These are phyloP conservation scores for Tephrocybe sp. DNA, from an alignment of 768 basidiomycete genomes.

Conservation along the genomic window DNA sequence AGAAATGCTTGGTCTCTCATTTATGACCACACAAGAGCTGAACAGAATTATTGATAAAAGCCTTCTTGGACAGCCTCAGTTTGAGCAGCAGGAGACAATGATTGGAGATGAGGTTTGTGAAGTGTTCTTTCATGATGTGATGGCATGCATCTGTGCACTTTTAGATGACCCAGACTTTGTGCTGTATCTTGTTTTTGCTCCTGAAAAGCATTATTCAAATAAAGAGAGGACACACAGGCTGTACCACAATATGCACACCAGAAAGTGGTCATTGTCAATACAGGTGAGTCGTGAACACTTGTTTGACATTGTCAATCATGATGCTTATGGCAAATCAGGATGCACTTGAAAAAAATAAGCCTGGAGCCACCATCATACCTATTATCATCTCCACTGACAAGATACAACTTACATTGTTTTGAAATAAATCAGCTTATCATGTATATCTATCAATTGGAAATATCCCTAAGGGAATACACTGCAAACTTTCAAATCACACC, in stretches of 20 bases:
- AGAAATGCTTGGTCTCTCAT: too few relatives aligned
- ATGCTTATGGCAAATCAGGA: background rate
- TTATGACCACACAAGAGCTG: constrained; percentile 21
- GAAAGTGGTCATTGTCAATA: too few relatives aligned
- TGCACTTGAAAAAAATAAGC: constrained; percentile 18
- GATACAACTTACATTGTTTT: constrained; percentile 42
- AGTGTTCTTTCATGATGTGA: constrained; percentile 31
- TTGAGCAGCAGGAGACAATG: too few relatives aligned
- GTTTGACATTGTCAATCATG: background rate
- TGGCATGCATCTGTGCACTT: too few relatives aligned
- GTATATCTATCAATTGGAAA: constrained; percentile 49
- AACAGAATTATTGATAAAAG: constrained; percentile 27
- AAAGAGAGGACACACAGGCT: constrained; percentile 21
- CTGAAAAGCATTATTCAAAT: constrained; percentile 38
- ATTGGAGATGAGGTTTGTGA: constrained; percentile 30
- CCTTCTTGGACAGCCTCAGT: constrained; percentile 23
- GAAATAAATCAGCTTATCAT: too few relatives aligned
- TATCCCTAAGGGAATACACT: constrained; percentile 36
- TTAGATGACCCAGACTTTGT: too few relatives aligned
- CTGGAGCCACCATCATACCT: too few relatives aligned
- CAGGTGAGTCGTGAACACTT: constrained; percentile 37
- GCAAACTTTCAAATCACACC: constrained; percentile 34
- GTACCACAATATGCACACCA: constrained; percentile 45
- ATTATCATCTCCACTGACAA: constrained; percentile 48
- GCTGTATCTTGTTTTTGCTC: constrained; percentile 32